Percentiles rank a stretch among this genome's conserved stretches.
phyloP scores from a whole-genome alignment of 2,329 filamentous ascomycete species.

The Colletotrichum incanum region DNA sequence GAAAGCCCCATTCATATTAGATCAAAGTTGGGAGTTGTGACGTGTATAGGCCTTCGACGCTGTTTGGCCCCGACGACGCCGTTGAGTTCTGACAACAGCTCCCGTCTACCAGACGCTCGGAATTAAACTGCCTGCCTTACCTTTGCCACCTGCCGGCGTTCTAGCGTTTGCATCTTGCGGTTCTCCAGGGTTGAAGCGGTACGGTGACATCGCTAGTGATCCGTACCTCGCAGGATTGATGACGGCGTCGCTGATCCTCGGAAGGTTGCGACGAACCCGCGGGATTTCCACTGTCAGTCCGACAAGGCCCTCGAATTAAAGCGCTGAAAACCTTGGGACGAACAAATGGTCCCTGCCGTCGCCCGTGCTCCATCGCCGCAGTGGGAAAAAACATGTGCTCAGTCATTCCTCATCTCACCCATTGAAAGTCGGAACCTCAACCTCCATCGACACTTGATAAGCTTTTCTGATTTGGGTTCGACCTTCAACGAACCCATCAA shows the following conservation, averaged over 20 bases:
- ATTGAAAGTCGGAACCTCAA: background rate
- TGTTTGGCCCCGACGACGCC: background rate
- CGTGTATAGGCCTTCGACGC: no score
- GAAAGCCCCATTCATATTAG: background rate
- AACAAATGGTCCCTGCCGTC: constrained; percentile 8
- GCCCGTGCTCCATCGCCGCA: background rate
- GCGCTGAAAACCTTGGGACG: background rate
- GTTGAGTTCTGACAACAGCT: background rate
- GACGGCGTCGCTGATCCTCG: no score
- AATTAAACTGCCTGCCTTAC: background rate
- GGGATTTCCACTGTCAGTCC: background rate
- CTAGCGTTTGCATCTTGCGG: background rate
- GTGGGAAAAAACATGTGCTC: background rate
- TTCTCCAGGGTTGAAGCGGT: background rate
- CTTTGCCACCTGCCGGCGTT: background rate
- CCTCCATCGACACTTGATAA: background rate
- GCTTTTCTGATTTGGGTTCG: background rate
- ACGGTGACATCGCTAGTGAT: background rate
- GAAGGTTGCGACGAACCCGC: background rate
- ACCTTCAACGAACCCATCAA: background rate
- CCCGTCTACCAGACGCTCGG: background rate
- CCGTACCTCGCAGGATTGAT: background rate
- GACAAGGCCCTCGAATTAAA: background rate
- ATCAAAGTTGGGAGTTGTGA: background rate
- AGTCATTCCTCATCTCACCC: background rate